phyloP scores from a whole-genome alignment of 1,284 basidiomycete species.

The Sanguinoderma infundibulare region DNA sequence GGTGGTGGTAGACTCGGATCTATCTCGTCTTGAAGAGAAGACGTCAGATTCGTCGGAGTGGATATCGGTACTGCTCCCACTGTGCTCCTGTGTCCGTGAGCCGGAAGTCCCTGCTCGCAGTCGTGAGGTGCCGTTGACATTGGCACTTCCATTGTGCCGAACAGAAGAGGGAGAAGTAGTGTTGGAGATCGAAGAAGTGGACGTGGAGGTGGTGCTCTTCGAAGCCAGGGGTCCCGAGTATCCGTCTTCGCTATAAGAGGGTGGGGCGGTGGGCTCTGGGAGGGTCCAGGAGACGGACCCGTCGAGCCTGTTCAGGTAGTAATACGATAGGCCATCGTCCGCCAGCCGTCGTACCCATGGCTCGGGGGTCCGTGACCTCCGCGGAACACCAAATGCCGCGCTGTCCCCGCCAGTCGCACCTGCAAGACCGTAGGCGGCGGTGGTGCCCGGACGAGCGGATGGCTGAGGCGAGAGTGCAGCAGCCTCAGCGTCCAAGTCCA shows the following conservation, averaged over 20 bases:
- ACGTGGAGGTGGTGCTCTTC: neutral
- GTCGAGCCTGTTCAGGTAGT: constrained; percentile 77
- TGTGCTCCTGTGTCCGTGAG: constrained; percentile 32
- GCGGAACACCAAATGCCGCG: constrained; percentile 65
- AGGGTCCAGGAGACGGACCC: constrained; percentile 73
- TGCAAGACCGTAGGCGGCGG: constrained; percentile 52
- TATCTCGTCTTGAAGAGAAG: constrained; percentile 53
- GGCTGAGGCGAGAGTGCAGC: constrained; percentile 59
- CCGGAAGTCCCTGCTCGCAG: constrained; percentile 33
- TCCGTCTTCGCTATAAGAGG: constrained; percentile 20
- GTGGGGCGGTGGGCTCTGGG: constrained; percentile 38
- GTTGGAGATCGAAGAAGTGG: constrained; percentile 4
- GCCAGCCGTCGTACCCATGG: constrained; percentile 84
- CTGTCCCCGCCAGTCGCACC: constrained; percentile 30
- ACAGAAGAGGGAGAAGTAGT: constrained; percentile 13
- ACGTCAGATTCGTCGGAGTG: constrained; percentile 84
- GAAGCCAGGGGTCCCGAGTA: constrained; percentile 7
- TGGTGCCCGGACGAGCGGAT: constrained; percentile 57
- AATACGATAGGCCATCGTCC: constrained; percentile 85
- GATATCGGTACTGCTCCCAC: constrained; percentile 46
- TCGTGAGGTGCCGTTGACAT: constrained; percentile 33
- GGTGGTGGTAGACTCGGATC: constrained; percentile 27
- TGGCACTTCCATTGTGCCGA: constrained; percentile 23
- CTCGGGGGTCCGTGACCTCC: constrained; percentile 66
- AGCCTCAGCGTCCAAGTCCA: constrained; percentile 61